These are phyloP conservation scores for Penicillium lividum DNA, from an alignment of 495 filamentous ascomycete species.

Conservation along the genomic window DNA sequence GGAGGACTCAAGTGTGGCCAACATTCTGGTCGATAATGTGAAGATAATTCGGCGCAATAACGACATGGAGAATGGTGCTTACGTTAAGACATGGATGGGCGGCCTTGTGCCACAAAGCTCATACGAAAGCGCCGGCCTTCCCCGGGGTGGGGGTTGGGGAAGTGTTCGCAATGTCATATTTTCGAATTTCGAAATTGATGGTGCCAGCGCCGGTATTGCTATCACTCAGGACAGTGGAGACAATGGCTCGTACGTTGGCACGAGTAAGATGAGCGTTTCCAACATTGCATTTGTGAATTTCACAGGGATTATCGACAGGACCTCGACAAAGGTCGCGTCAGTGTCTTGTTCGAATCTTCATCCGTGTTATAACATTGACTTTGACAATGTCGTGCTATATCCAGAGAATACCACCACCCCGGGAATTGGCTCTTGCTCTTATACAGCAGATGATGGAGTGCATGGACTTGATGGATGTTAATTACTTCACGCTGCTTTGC, in stretches of 20 bases:
- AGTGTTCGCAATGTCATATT: slow-evolving; percentile 53
- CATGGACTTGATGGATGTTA: slow-evolving; percentile 32
- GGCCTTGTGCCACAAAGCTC: slow-evolving; percentile 41
- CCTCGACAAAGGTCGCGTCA: slow-evolving; percentile 30
- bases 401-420: slow-evolving; percentile 31
- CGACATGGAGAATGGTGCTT: slow-evolving; percentile 52
- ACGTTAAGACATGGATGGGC: slow-evolving; percentile 62
- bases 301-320: slow-evolving; percentile 43
- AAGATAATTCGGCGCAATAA: slow-evolving; percentile 47
- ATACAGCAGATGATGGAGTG: slow-evolving; percentile 42
- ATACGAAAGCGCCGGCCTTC: slow-evolving; percentile 51
- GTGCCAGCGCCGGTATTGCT: slow-evolving; percentile 37
- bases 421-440: slow-evolving; percentile 41
- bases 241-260: slow-evolving; percentile 53
- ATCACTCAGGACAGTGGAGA: slow-evolving; percentile 54
- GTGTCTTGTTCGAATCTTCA: slow-evolving; percentile 48
- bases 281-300: slow-evolving; percentile 57
- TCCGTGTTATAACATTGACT: slow-evolving; percentile 52
- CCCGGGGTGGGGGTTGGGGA: slow-evolving; percentile 56
- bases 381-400: slow-evolving; percentile 42
- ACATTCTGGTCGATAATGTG: slow-evolving; percentile 49
- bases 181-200: slow-evolving; percentile 52
- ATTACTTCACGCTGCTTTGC: not conserved
- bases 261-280: slow-evolving; percentile 49
- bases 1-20: slow-evolving; percentile 52